phyloP scores from a whole-genome alignment of 1,139 yeast species.

The Hansenula sp. region DNA sequence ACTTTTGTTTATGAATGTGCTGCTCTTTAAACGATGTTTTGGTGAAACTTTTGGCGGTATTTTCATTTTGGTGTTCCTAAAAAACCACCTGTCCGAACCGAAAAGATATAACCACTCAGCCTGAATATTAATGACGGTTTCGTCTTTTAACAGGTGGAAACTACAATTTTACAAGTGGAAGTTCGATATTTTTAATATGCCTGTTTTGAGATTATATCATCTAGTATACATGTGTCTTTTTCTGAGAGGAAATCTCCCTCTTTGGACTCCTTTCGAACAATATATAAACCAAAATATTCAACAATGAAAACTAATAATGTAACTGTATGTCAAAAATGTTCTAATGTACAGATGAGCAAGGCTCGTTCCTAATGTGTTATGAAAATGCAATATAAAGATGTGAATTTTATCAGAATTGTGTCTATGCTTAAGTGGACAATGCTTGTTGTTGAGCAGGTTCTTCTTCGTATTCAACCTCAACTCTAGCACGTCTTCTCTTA shows the following conservation, averaged over 20 bases:
- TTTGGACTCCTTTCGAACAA: too few relatives aligned
- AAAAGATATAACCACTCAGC: too few relatives aligned
- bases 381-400: neutral
- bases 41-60: too few relatives aligned
- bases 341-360: neutral
- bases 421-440: slow-evolving; percentile 8
- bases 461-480: slow-evolving; percentile 82
- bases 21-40: too few relatives aligned
- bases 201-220: neutral
- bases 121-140: too few relatives aligned
- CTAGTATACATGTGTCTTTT: neutral
- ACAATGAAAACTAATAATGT: too few relatives aligned
- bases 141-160: too few relatives aligned
- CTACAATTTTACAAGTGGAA: too few relatives aligned
- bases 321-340: neutral
- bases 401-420: neutral
- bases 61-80: neutral
- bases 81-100: neutral
- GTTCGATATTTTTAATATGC: too few relatives aligned
- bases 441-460: slow-evolving; percentile 39
- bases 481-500: slow-evolving; percentile 65
- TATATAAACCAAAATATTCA: neutral
- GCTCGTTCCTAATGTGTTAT: neutral
- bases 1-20: too few relatives aligned
- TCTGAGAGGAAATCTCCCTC: too few relatives aligned